A percentile compares a stretch with the other conserved stretches of the same genome.
phyloP scores from a whole-genome alignment of 129 eudicot genomes.

The Helianthus tuberosus region DNA sequence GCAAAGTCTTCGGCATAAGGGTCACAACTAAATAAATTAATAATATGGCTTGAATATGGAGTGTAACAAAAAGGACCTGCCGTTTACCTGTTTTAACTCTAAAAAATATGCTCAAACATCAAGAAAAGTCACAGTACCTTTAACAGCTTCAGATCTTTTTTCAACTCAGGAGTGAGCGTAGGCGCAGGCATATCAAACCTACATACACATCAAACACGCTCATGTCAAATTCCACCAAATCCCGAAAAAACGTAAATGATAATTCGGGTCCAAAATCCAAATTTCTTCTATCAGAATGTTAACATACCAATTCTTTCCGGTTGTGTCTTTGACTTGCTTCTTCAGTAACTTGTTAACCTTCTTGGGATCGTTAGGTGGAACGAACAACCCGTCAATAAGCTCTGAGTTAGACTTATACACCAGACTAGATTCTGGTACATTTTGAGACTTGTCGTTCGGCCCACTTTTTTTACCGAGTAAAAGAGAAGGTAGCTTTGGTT shows the following conservation, averaged over 20 bases:
- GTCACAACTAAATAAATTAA: too few species aligned
- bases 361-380: conserved; percentile 87
- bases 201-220: conserved; percentile 31
- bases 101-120: neutral
- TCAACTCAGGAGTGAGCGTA: conserved; percentile 80
- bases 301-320: conserved; percentile 79
- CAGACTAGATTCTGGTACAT: conserved; percentile 25
- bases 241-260: conserved; percentile 1
- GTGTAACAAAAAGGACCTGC: too few species aligned
- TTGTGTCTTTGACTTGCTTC: conserved; percentile 88
- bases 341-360: conserved; percentile 64
- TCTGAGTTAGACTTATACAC: conserved; percentile 61
- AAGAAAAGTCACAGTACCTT: conserved; percentile 50
- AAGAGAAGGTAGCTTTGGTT: conserved; percentile 57
- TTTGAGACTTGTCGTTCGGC: conserved; percentile 24
- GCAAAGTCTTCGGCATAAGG: too few species aligned
- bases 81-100: too few species aligned
- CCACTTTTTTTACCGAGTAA: conserved; percentile 13
- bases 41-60: too few species aligned
- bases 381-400: conserved; percentile 87
- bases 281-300: conserved; percentile 7
- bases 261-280: neutral
- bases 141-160: conserved; percentile 78
- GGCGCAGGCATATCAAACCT: conserved; percentile 99
- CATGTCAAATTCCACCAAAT: conserved; percentile 5